Evolutionary conservation across 2,329 filamentous ascomycete genomes (phyloP).

Genomic region (Talaromyces atroroseus): DNA sequence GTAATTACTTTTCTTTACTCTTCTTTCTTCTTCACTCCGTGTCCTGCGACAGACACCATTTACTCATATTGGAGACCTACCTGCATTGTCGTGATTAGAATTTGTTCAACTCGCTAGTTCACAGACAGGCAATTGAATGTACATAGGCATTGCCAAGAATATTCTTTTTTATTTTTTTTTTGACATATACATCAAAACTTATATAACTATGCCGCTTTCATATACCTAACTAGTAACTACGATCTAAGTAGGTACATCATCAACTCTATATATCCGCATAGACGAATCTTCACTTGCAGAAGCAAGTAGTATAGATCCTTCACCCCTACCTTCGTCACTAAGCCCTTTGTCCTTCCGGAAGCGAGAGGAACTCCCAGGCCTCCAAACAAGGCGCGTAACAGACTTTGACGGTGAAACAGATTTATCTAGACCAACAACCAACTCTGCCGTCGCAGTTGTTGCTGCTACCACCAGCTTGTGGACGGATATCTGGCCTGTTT

Average conservation of each 20-base stretch:
- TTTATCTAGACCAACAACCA: conserved; percentile 28
- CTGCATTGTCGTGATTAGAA: background rate
- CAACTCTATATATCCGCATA: conserved; percentile 35
- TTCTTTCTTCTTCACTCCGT: background rate
- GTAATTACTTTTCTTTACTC: background rate
- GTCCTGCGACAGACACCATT: background rate
- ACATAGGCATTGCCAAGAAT: background rate
- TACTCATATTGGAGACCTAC: background rate
- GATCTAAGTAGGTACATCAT: conserved; percentile 24
- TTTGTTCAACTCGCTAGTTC: background rate
- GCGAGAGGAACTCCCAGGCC: conserved; percentile 38
- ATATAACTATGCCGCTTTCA: too few relatives aligned
- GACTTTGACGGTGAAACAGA: conserved; percentile 56
- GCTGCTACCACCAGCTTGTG: conserved; percentile 29
- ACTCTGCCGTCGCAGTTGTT: conserved; percentile 25
- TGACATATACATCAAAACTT: background rate
- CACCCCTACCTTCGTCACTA: background rate
- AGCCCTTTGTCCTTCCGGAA: background rate
- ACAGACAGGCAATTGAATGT: background rate
- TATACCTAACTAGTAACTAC: background rate
- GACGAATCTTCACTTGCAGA: conserved; percentile 44
- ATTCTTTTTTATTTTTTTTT: background rate
- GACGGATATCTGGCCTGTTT: conserved; percentile 42
- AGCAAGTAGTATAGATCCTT: conserved; percentile 24
- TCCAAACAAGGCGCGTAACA: conserved; percentile 65